phyloP scores from a whole-genome alignment of 768 basidiomycete species.

The Multifurca ochricompacta region DNA sequence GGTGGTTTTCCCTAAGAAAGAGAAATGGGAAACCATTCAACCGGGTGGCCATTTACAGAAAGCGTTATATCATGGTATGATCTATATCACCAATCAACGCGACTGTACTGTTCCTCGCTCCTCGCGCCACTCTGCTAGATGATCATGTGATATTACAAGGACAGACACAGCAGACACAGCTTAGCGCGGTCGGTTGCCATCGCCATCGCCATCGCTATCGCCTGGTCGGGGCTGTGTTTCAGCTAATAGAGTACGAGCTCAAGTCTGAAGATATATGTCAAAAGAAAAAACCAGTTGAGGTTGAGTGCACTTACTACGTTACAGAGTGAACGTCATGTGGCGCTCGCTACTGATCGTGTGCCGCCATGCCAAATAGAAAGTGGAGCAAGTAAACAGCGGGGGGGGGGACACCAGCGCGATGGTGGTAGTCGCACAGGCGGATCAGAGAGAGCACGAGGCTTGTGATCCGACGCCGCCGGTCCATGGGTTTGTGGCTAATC shows the following conservation, averaged over 20 bases:
- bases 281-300: no score
- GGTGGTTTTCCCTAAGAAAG: neutral
- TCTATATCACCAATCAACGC: neutral
- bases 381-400: neutral
- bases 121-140: neutral
- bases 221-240: no score
- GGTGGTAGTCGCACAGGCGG: neutral
- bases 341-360: no score
- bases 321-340: no score
- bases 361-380: no score
- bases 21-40: neutral
- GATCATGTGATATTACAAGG: conserved; percentile 4
- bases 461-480: neutral
- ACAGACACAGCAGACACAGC: neutral
- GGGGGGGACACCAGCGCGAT: neutral
- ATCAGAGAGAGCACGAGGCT: neutral
- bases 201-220: no score
- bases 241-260: no score
- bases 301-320: no score
- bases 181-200: no score
- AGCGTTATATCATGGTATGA: neutral
- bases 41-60: neutral
- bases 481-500: neutral
- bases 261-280: no score
- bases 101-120: neutral